A percentile compares a stretch with the other conserved stretches of the same genome.
Conservation (phyloP, 140 eudicot species). For the Cichorium intybus region DNA sequence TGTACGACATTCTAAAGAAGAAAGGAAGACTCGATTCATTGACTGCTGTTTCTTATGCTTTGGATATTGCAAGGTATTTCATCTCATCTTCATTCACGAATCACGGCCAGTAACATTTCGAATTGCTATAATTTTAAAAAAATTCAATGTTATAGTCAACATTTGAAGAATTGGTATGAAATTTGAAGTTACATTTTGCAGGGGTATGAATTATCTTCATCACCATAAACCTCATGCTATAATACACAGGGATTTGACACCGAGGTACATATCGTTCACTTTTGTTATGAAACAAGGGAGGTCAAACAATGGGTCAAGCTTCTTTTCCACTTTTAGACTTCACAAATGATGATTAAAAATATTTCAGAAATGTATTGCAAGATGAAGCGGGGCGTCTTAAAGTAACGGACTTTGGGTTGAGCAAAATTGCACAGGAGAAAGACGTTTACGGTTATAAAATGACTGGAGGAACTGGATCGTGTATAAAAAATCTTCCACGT, state of each 20-base stretch:
- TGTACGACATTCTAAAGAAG: constrained; percentile 60
- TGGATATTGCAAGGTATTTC: constrained; percentile 70
- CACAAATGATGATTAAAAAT: not conserved
- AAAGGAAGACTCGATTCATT: constrained; percentile 60
- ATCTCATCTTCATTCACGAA: constrained; percentile 3
- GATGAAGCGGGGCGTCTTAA: constrained; percentile 76
- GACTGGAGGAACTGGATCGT: constrained; percentile 83
- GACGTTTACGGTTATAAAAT: constrained; percentile 64
- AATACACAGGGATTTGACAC: constrained; percentile 73
- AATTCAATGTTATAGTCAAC: not conserved
- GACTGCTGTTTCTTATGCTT: constrained; percentile 70
- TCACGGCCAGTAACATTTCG: not conserved
- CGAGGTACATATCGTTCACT: constrained; percentile 38
- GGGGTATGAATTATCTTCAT: constrained; percentile 82
- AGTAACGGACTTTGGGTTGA: constrained; percentile 70
- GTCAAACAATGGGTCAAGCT: not conserved
- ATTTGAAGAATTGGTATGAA: not conserved
- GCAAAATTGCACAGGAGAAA: constrained; percentile 70
- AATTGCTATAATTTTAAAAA: not conserved
- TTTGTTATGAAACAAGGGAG: not conserved
- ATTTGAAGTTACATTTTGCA: constrained; percentile 12
- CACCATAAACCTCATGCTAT: constrained; percentile 74
- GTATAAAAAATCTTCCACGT: constrained; percentile 30
- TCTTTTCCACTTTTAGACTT: not conserved
- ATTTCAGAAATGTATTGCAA: constrained; percentile 58